These are phyloP conservation scores for Lachnellula occidentalis DNA, from an alignment of 2,329 filamentous ascomycete genomes.

Conservation along the genomic window DNA sequence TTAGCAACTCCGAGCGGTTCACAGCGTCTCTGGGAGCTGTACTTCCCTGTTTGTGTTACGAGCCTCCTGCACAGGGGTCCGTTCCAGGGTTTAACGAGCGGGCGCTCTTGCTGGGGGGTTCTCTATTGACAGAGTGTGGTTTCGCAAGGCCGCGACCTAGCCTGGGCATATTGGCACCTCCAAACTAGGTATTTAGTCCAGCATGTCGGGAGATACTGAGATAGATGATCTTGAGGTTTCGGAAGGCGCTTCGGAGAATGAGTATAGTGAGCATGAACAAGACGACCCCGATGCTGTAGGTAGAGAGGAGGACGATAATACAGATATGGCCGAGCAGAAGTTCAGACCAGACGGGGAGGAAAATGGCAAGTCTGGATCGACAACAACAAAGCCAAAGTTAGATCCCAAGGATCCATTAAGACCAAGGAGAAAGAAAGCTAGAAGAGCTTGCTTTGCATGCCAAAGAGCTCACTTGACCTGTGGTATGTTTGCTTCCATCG, in stretches of 20 bases:
- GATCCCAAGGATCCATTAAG: conserved; percentile 85
- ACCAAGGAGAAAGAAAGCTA: conserved; percentile 90
- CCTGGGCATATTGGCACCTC: conserved; percentile 14
- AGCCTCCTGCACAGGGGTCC: conserved; percentile 24
- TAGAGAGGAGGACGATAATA: conserved; percentile 30
- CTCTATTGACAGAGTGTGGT: conserved; percentile 28
- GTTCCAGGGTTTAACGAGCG: conserved; percentile 23
- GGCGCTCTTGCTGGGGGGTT: conserved; percentile 18
- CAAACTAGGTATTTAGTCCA: conserved; percentile 28
- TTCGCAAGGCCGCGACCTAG: conserved; percentile 25
- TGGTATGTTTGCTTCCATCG: conserved; percentile 60
- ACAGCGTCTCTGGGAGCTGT: conserved; percentile 23
- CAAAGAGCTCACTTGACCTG: conserved; percentile 96
- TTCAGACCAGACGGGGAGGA: conserved; percentile 28
- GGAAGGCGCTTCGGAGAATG: conserved; percentile 32
- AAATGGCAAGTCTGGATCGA: conserved; percentile 33
- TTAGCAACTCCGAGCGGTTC: conserved; percentile 20
- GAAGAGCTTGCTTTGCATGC: conserved; percentile 92
- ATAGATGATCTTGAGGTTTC: conserved; percentile 32
- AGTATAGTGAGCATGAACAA: conserved; percentile 32
- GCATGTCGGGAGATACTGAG: conserved; percentile 33
- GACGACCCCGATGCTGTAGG: conserved; percentile 27
- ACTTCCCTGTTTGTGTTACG: conserved; percentile 22
- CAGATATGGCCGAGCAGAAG: conserved; percentile 31
- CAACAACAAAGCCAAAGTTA: conserved; percentile 54